Conservation (phyloP, 2,329 filamentous ascomycete species). For the Colletotrichum truncatum region DNA sequence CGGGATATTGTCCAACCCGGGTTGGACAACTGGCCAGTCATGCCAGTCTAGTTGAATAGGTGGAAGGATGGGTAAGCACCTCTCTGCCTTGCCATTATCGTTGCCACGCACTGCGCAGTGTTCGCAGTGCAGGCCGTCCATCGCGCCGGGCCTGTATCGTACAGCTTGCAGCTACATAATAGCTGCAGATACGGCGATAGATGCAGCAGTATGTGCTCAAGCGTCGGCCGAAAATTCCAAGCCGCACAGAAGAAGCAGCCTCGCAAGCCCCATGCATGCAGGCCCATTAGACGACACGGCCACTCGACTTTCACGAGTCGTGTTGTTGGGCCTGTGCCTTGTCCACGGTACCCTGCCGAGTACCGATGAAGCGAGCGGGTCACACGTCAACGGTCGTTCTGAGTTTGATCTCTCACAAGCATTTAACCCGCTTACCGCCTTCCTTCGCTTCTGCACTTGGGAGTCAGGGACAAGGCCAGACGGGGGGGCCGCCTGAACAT, state of each 20-base stretch:
- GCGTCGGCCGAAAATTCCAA: neutral
- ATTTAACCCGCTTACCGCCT: neutral
- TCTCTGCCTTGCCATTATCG: no score
- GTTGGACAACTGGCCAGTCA: neutral
- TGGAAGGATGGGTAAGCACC: no score
- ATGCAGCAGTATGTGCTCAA: neutral
- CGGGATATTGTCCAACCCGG: neutral
- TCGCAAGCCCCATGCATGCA: neutral
- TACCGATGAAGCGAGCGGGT: constrained; percentile 24
- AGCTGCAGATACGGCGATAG: constrained; percentile 6
- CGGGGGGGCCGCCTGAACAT: constrained; percentile 3
- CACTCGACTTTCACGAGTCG: neutral
- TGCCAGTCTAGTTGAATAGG: neutral
- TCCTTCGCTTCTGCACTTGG: neutral
- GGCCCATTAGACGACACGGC: neutral
- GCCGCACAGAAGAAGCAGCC: neutral
- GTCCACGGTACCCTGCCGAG: constrained; percentile 17
- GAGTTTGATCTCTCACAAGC: constrained; percentile 14
- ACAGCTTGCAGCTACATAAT: constrained; percentile 4
- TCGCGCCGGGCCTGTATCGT: neutral
- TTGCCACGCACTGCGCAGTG: no score
- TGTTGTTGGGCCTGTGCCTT: neutral
- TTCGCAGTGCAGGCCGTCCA: neutral
- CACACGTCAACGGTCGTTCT: neutral
- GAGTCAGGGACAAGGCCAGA: constrained; percentile 8